A percentile compares a stretch with the other conserved stretches of the same genome.
These are phyloP conservation scores for Yamadazyma triangularis DNA, from an alignment of 1,139 yeast species.

Conservation along the genomic window DNA sequence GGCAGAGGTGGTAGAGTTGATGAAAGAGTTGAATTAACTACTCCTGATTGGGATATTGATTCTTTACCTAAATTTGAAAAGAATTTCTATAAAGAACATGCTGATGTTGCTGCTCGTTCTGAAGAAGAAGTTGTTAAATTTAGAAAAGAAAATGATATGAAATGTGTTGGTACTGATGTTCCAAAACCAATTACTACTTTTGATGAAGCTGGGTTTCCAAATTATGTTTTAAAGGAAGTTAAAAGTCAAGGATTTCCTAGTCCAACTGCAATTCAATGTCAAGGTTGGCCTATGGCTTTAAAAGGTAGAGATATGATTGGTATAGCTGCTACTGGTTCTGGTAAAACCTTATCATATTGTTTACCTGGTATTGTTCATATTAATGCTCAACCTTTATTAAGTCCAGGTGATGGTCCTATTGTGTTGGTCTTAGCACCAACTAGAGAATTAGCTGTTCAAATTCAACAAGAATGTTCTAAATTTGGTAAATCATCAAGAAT, in stretches of 20 bases:
- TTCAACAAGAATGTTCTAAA: slow-evolving; percentile 92
- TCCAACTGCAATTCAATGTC: slow-evolving; percentile 97
- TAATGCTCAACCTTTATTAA: slow-evolving; percentile 92
- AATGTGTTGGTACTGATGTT: slow-evolving; percentile 73
- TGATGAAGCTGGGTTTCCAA: slow-evolving; percentile 97
- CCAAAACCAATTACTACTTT: slow-evolving; percentile 93
- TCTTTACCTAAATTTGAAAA: slow-evolving; percentile 87
- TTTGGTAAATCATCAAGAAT: slow-evolving; percentile 90
- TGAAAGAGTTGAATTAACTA: slow-evolving; percentile 53
- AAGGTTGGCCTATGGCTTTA: slow-evolving; percentile 99
- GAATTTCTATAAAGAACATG: slow-evolving; percentile 88
- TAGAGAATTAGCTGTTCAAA: slow-evolving; percentile 97
- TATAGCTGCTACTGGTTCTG: slow-evolving; percentile 98
- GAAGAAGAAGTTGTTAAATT: slow-evolving; percentile 68
- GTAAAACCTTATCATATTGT: slow-evolving; percentile 95
- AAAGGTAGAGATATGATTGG: slow-evolving; percentile 99
- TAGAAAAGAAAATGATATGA: slow-evolving; percentile 85
- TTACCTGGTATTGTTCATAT: slow-evolving; percentile 96
- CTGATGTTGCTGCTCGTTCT: slow-evolving; percentile 68
- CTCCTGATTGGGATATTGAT: slow-evolving; percentile 79
- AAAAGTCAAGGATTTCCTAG: slow-evolving; percentile 87
- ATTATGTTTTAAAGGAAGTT: slow-evolving; percentile 84
- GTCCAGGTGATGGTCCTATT: slow-evolving; percentile 96
- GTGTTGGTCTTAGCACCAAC: slow-evolving; percentile 96
- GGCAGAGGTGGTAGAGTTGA: slow-evolving; percentile 20